phyloP scores from a whole-genome alignment of 345 rosid species.

The Anastatica hierochuntica region DNA sequence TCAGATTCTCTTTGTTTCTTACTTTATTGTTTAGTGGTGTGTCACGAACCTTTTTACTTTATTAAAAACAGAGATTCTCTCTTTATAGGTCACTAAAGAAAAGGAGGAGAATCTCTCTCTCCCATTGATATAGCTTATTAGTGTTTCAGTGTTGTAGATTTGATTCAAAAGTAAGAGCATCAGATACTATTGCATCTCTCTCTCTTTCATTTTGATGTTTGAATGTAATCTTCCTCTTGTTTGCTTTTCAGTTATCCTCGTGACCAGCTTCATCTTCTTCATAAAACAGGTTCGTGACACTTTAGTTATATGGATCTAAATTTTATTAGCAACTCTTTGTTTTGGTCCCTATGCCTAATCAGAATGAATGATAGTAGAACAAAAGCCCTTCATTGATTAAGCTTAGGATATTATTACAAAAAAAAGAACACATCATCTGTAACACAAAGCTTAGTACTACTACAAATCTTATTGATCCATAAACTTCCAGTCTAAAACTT shows the following conservation, averaged over 20 bases:
- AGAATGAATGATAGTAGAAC: not conserved
- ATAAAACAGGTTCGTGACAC: conserved; percentile 12
- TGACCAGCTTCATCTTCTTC: conserved; percentile 1
- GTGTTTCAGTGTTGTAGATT: too few relatives aligned
- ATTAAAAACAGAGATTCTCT: too few relatives aligned
- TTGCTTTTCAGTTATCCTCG: not conserved
- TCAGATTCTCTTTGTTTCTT: too few relatives aligned
- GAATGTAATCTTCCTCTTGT: not conserved
- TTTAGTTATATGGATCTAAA: not conserved
- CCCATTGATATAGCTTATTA: too few relatives aligned
- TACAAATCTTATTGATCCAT: conserved; percentile 13
- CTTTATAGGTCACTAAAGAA: too few relatives aligned
- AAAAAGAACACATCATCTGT: conserved; percentile 3
- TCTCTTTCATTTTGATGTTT: not conserved
- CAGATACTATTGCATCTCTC: too few relatives aligned
- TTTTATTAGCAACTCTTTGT: too few relatives aligned
- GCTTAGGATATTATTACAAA: conserved; percentile 22
- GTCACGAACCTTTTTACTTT: too few relatives aligned
- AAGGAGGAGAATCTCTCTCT: too few relatives aligned
- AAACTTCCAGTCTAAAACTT: conserved; percentile 7
- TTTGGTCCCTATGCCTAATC: not conserved
- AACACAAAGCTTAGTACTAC: conserved; percentile 17
- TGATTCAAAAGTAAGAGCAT: too few relatives aligned
- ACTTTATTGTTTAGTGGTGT: too few relatives aligned
- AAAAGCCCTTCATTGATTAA: not conserved